A percentile compares a stretch with the other conserved stretches of the same genome.
phyloP scores from a whole-genome alignment of 2,329 filamentous ascomycete genomes.

The Alternaria angustiovoidea region DNA sequence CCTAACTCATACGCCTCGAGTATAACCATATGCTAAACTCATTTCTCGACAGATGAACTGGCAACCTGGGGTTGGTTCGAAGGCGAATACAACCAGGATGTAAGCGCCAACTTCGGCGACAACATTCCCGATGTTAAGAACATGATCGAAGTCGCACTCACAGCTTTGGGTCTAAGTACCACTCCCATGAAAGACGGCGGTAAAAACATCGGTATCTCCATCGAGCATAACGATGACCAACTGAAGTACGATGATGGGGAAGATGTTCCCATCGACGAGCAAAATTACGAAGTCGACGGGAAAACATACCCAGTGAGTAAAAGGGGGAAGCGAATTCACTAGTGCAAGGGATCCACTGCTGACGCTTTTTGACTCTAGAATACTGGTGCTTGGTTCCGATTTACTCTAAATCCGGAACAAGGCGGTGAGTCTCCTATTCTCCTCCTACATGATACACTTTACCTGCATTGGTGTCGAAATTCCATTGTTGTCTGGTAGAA shows the following conservation, averaged over 20 bases:
- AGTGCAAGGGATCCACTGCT: neutral
- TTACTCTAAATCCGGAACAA: neutral
- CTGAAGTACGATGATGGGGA: neutral
- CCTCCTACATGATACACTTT: neutral
- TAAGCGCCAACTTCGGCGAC: slow-evolving; percentile 6
- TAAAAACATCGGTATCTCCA: neutral
- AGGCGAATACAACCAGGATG: neutral
- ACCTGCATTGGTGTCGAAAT: neutral
- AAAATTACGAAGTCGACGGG: neutral
- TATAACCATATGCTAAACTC: neutral
- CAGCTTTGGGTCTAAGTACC: neutral
- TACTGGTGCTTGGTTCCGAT: neutral
- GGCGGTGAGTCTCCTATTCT: neutral
- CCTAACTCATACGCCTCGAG: too few relatives aligned
- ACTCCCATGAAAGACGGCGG: neutral
- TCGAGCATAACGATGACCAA: neutral
- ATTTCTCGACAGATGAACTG: neutral
- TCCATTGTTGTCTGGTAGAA: neutral
- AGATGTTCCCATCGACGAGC: neutral
- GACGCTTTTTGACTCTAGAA: neutral
- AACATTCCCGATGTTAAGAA: neutral
- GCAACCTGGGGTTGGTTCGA: slow-evolving; percentile 21
- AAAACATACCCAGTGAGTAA: neutral
- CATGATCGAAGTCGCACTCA: neutral
- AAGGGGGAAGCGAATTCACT: neutral